Evolutionary conservation across 352 stramenopile genomes (phyloP).

Genomic region (Globisporangium cylindrosporum): DNA sequence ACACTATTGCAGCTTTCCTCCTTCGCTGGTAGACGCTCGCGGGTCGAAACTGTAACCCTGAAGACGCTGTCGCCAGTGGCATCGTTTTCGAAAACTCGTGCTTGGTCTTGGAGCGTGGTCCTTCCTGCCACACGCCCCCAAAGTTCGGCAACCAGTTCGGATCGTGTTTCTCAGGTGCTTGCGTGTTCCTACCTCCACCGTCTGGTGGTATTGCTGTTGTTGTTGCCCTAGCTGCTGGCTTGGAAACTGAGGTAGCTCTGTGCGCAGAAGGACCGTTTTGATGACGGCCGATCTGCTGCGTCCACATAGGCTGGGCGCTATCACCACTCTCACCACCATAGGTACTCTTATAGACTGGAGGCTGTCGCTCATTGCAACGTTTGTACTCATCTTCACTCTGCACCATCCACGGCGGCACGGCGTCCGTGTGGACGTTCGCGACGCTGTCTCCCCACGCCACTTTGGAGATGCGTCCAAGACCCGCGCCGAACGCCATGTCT

Average conservation of each 20-base stretch:
- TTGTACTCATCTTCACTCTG: constrained; percentile 69
- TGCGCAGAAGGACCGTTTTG: neutral
- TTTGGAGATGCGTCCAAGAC: constrained; percentile 39
- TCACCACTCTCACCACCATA: neutral
- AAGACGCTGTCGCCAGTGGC: neutral
- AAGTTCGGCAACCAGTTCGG: constrained; percentile 75
- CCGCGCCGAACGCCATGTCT: constrained; percentile 35
- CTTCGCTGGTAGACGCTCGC: constrained; percentile 10
- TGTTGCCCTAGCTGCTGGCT: neutral
- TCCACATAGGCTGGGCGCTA: neutral
- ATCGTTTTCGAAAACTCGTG: constrained; percentile 40
- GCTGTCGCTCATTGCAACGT: constrained; percentile 39
- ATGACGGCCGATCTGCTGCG: neutral
- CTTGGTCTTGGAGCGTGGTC: constrained; percentile 55
- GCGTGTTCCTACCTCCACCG: neutral
- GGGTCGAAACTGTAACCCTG: constrained; percentile 4
- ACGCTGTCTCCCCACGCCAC: constrained; percentile 40
- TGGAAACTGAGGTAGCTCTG: neutral
- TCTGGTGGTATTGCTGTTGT: neutral
- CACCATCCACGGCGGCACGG: constrained; percentile 76
- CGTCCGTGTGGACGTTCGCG: constrained; percentile 62
- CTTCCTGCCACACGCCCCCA: constrained; percentile 73
- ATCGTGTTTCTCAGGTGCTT: constrained; percentile 17
- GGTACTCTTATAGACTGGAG: neutral
- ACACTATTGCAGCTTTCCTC: neutral